A percentile compares a stretch with the other conserved stretches of the same genome.
Conservation (phyloP, 2,329 filamentous ascomycete species). For the Paecilomyces dactylethromorphus region DNA sequence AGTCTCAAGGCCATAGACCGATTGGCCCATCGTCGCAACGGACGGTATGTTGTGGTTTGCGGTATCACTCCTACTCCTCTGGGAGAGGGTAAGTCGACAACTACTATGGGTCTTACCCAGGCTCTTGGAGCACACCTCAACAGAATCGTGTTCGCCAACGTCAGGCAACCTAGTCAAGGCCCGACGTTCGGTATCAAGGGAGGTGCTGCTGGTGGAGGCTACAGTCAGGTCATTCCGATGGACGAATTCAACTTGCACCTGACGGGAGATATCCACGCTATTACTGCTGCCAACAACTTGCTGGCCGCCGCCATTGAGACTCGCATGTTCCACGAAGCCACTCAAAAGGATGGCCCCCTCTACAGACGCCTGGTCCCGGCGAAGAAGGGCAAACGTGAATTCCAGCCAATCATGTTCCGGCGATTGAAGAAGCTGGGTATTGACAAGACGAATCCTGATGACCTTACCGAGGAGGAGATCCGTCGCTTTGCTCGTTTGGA, state of each 20-base stretch:
- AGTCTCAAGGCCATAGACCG: conserved; percentile 75
- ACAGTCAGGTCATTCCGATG: conserved; percentile 99
- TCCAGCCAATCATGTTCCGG: conserved; percentile 85
- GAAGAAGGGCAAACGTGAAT: conserved; percentile 84
- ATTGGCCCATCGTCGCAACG: conserved; percentile 78
- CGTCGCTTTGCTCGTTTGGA: conserved; percentile 83
- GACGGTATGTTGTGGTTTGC: conserved; percentile 85
- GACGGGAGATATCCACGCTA: conserved; percentile 96
- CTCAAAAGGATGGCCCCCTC: conserved; percentile 81
- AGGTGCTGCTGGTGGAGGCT: conserved; percentile 91
- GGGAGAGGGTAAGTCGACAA: conserved; percentile 97
- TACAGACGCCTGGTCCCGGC: conserved; percentile 81
- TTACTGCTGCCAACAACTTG: conserved; percentile 94
- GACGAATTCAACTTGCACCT: conserved; percentile 98
- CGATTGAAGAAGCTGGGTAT: conserved; percentile 94
- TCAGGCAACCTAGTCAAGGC: conserved; percentile 92
- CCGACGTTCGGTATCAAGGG: conserved; percentile 99
- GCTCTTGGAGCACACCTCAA: conserved; percentile 84
- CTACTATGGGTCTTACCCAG: conserved; percentile 90
- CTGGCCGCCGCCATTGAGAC: conserved; percentile 95
- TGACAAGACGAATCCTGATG: conserved; percentile 85
- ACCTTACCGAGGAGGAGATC: conserved; percentile 86
- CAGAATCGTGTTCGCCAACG: conserved; percentile 88
- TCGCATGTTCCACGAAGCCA: conserved; percentile 95
- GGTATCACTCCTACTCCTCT: conserved; percentile 96